phyloP scores from a whole-genome alignment of 192 early-diverging fungal species.

The Chytriomyces sp. region DNA sequence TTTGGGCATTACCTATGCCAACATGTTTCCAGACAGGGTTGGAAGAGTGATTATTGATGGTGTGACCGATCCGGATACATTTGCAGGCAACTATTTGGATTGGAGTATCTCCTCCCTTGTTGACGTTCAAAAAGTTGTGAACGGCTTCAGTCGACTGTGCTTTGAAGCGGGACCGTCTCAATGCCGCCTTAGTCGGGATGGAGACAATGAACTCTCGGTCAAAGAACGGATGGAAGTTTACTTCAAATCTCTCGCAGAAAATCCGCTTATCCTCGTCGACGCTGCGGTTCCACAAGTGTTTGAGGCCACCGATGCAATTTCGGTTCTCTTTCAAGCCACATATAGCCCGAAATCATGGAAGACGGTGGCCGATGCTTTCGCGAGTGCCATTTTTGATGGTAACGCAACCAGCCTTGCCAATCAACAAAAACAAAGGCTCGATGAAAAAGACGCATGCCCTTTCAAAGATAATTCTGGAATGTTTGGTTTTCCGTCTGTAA shows the following conservation, averaged over 20 bases:
- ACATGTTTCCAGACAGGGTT: slow-evolving; percentile 59
- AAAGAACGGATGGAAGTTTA: slow-evolving; percentile 6
- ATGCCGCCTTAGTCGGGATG: background rate
- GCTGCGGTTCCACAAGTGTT: slow-evolving; percentile 12
- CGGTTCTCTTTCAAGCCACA: slow-evolving; percentile 3
- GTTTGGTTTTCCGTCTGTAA: background rate
- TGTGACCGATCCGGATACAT: slow-evolving; percentile 40
- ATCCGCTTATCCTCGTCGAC: slow-evolving; percentile 20
- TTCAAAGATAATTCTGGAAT: background rate
- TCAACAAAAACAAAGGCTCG: background rate
- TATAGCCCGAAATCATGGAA: slow-evolving; percentile 33
- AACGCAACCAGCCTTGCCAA: background rate
- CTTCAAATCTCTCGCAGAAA: slow-evolving; percentile 12
- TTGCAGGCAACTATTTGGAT: slow-evolving; percentile 22
- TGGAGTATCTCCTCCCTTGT: background rate
- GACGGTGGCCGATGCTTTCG: slow-evolving; percentile 12
- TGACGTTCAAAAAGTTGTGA: background rate
- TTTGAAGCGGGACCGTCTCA: background rate
- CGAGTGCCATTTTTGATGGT: background rate
- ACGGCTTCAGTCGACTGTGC: slow-evolving; percentile 2
- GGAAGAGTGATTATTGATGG: slow-evolving; percentile 55
- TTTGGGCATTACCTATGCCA: slow-evolving; percentile 50
- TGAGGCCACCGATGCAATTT: background rate
- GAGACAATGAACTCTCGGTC: background rate
- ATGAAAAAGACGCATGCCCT: slow-evolving; percentile 8